These are phyloP conservation scores for Amanita rubescens DNA, from an alignment of 768 basidiomycete genomes.

Conservation along the genomic window DNA sequence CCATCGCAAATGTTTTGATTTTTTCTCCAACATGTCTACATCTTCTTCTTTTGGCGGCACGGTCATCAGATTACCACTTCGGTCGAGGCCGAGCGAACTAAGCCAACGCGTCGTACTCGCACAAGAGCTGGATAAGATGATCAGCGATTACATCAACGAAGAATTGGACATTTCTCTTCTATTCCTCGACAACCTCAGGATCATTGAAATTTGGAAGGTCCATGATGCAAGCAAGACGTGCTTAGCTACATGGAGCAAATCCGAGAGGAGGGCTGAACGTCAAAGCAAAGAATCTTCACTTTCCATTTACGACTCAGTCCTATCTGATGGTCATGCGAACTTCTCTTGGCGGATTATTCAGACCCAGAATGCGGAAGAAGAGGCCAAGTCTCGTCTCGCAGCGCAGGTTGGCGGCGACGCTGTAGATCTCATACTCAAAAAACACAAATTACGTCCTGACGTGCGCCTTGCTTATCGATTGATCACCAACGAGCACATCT, in stretches of 20 bases:
- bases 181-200: constrained; percentile 32
- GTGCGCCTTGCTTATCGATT: constrained; percentile 29
- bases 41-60: constrained; percentile 30
- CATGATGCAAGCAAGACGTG: constrained; percentile 16
- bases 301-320: background rate
- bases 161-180: constrained; percentile 34
- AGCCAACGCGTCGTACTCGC: constrained; percentile 25
- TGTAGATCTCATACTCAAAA: constrained; percentile 14
- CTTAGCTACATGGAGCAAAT: constrained; percentile 15
- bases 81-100: constrained; percentile 25
- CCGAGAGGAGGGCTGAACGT: background rate
- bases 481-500: constrained; percentile 11
- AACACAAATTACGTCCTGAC: constrained; percentile 35
- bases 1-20: constrained; percentile 24
- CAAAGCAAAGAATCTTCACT: background rate
- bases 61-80: constrained; percentile 40
- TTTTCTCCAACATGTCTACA: constrained; percentile 15
- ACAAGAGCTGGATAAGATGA: constrained; percentile 28
- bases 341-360: constrained; percentile 28
- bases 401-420: background rate
- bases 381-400: constrained; percentile 1
- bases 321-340: background rate
- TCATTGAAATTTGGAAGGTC: constrained; percentile 34
- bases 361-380: constrained; percentile 3
- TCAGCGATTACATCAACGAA: constrained; percentile 31